Base-by-base conservation (phyloP, 192 early-diverging fungal species). In the Mortierella alpina region DNA sequence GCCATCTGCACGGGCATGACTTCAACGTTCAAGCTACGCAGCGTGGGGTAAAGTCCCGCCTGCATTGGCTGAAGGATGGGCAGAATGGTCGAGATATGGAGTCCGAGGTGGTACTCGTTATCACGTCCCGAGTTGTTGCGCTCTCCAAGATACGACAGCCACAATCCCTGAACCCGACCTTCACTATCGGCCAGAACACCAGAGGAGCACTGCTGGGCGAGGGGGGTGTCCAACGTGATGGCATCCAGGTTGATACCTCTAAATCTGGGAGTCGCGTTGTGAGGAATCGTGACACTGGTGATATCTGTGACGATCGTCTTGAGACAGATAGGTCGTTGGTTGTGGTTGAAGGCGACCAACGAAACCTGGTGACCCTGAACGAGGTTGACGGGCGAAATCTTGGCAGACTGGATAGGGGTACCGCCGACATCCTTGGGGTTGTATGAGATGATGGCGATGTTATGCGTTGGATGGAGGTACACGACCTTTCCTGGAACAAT, bases 401-500 rank as follows among this genome's bases (percentile, higher is more conserved):
- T 84, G 20, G 91, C 89, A 17, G 87, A 83, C 45, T 84, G 67
- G 9, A 97, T 90, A 45, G 94, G 89, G 11, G 93, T 95, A 10
- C 88, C 84, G 46, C 93, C 95, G 66, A 96, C 83, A 42, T 88
- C 86, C 49, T 69, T 82, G 22, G 97, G 93, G 75, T 98, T 92
- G 81, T 95, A 98, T 52, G 88, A 87, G 10, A 96, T 70, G 55
- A 98, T 88, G 7, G 93, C 91, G 80, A 96, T 92, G 83, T 95
- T 97, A 73, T 95, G 93, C 0, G 91, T 93, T n/a, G 97, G 97
- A 58, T 98, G 97, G 50, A 94, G 61, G 71, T 93, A 96, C 49
- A 82, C 66, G 48, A 96, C 88, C 66, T 90, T 92, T 49, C 89
- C 97, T 20, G 95, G 96, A 53, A 98, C 90, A 44, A 93, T 90